These are phyloP conservation scores for Kwoniella sp. DNA, from an alignment of 768 basidiomycete genomes.

Conservation along the genomic window DNA sequence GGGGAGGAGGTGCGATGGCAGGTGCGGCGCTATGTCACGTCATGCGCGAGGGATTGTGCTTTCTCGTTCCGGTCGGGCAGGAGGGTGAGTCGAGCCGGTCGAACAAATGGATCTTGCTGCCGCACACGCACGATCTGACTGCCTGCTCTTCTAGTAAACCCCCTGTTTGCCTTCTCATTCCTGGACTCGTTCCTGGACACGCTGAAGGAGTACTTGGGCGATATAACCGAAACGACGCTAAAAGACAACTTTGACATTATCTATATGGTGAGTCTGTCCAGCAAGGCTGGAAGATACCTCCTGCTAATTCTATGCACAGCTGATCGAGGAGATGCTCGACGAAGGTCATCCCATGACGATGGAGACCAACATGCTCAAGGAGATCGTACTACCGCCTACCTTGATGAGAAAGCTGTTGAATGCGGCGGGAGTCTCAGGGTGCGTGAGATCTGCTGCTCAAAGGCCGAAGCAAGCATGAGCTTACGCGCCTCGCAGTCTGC, in stretches of 20 bases:
- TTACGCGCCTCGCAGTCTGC: slow-evolving; percentile 27
- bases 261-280: slow-evolving; percentile 66
- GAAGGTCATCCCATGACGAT: slow-evolving; percentile 88
- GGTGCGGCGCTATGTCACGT: slow-evolving; percentile 72
- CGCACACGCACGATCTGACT: background rate
- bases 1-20: slow-evolving; percentile 29
- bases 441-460: background rate
- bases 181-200: slow-evolving; percentile 79
- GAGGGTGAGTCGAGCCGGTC: slow-evolving; percentile 62
- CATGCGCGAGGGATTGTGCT: slow-evolving; percentile 66
- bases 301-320: slow-evolving; percentile 52
- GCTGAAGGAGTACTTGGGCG: slow-evolving; percentile 78
- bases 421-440: slow-evolving; percentile 57
- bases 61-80: slow-evolving; percentile 75
- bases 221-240: slow-evolving; percentile 70
- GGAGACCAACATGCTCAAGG: slow-evolving; percentile 78
- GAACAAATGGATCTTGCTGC: background rate
- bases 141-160: slow-evolving; percentile 61
- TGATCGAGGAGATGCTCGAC: slow-evolving; percentile 92
- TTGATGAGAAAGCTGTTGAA: slow-evolving; percentile 67
- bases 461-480: background rate
- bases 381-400: slow-evolving; percentile 88
- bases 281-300: slow-evolving; percentile 6
- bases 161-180: slow-evolving; percentile 83
- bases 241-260: slow-evolving; percentile 93